A percentile compares a stretch with the other conserved stretches of the same genome.
Conservation (phyloP, 108 stramenopile species). For the Aureococcus anophagefferens region DNA sequence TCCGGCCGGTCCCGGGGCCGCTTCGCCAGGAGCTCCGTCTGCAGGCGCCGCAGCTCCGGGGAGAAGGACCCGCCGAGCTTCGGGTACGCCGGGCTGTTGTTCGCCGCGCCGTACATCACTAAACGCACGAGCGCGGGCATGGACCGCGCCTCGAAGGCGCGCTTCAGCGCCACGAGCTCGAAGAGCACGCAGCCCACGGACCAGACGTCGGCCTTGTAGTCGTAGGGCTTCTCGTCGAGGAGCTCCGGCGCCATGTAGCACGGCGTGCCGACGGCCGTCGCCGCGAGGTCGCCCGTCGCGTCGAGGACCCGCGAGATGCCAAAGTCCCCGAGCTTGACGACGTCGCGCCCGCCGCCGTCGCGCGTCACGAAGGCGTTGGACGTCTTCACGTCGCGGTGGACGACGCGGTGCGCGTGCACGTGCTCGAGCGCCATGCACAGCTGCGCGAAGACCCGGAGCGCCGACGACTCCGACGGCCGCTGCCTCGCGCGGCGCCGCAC, state of each 20-base stretch:
- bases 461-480: slow-evolving; percentile 7
- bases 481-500: neutral
- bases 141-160: slow-evolving; percentile 17
- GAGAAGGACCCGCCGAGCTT: neutral
- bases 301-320: slow-evolving; percentile 30
- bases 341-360: slow-evolving; percentile 36
- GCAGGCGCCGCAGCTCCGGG: neutral
- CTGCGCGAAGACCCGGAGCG: slow-evolving; percentile 35
- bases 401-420: slow-evolving; percentile 31
- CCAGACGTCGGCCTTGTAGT: slow-evolving; percentile 31
- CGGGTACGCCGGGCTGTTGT: neutral
- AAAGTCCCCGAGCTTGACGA: slow-evolving; percentile 40
- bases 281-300: slow-evolving; percentile 28
- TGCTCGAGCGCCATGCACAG: slow-evolving; percentile 31
- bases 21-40: neutral
- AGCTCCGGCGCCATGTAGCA: slow-evolving; percentile 34
- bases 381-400: slow-evolving; percentile 45
- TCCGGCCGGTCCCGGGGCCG: neutral
- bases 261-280: slow-evolving; percentile 39
- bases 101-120: neutral
- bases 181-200: slow-evolving; percentile 31
- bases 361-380: slow-evolving; percentile 48
- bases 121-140: slow-evolving; percentile 12
- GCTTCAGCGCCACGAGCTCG: slow-evolving; percentile 30
- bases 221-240: slow-evolving; percentile 13